Conservation (phyloP, 192 early-diverging fungal genomes). For the Glomus cerebriforme region DNA sequence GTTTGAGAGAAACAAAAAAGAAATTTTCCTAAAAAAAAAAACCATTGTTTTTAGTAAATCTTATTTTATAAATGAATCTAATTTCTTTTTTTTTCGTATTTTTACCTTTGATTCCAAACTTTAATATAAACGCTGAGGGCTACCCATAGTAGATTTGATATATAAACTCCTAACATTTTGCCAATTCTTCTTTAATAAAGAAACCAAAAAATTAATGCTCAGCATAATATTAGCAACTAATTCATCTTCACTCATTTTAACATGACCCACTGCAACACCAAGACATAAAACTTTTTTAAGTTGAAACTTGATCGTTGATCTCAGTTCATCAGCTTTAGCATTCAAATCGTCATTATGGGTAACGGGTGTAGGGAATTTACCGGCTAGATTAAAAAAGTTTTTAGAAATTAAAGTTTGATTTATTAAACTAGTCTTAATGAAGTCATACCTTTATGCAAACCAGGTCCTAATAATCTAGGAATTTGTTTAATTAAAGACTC, state of each 20-base stretch:
- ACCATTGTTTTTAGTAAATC: background rate
- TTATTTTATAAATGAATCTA: background rate
- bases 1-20: constrained; percentile 7
- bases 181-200: constrained; percentile 98
- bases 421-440: background rate
- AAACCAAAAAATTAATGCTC: constrained; percentile 98
- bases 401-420: background rate
- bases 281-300: constrained; percentile 99
- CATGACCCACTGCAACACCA: constrained; percentile 94
- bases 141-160: constrained; percentile 98
- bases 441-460: constrained; percentile 84
- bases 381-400: constrained; percentile 48
- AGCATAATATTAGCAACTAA: constrained; percentile 96
- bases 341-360: constrained; percentile 84
- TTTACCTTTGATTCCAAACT: background rate
- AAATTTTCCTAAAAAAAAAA: background rate
- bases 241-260: constrained; percentile 94
- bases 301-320: constrained; percentile 99
- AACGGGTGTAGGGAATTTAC: constrained; percentile 98
- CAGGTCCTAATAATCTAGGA: constrained; percentile 94
- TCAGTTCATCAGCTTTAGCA: constrained; percentile 90
- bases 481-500: constrained; percentile 99
- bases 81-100: background rate
- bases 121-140: constrained; percentile 88
- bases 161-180: constrained; percentile 98